These are phyloP conservation scores for Primulina huaijiensis DNA, from an alignment of 257 asterid genomes.

Conservation along the genomic window DNA sequence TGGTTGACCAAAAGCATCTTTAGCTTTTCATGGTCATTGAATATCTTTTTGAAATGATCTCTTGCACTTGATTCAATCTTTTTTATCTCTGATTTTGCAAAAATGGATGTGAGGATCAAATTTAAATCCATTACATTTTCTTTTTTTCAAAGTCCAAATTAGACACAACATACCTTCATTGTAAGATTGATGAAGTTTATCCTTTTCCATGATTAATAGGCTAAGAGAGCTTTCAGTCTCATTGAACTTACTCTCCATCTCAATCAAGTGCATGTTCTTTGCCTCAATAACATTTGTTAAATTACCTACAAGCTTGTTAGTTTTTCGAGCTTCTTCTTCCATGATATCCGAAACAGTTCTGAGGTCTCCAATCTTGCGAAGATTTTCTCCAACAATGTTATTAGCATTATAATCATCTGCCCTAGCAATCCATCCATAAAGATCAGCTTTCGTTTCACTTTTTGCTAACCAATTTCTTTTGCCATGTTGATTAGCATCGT, in stretches of 20 bases:
- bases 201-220: slow-evolving; percentile 58
- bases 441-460: slow-evolving; percentile 37
- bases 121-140: slow-evolving; percentile 12
- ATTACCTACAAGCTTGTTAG: slow-evolving; percentile 59
- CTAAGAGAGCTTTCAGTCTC: slow-evolving; percentile 64
- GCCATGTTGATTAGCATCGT: slow-evolving; percentile 66
- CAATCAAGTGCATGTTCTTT: slow-evolving; percentile 60
- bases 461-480: slow-evolving; percentile 57
- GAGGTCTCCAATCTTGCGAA: slow-evolving; percentile 79
- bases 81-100: slow-evolving; percentile 54
- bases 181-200: slow-evolving; percentile 62
- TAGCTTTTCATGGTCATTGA: slow-evolving; percentile 71
- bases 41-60: slow-evolving; percentile 75
- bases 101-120: slow-evolving; percentile 27
- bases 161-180: slow-evolving; percentile 59
- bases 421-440: slow-evolving; percentile 91
- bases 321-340: slow-evolving; percentile 77
- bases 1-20: slow-evolving; percentile 65
- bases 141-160: slow-evolving; percentile 14
- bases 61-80: slow-evolving; percentile 73
- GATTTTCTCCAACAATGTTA: slow-evolving; percentile 63
- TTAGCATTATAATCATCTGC: slow-evolving; percentile 66
- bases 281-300: slow-evolving; percentile 65
- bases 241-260: slow-evolving; percentile 58
- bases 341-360: slow-evolving; percentile 68